Evolutionary conservation across 768 basidiomycete genomes (phyloP), one percentile per base, ranked within the genome.

Genomic region (Suillus discolor): DNA sequence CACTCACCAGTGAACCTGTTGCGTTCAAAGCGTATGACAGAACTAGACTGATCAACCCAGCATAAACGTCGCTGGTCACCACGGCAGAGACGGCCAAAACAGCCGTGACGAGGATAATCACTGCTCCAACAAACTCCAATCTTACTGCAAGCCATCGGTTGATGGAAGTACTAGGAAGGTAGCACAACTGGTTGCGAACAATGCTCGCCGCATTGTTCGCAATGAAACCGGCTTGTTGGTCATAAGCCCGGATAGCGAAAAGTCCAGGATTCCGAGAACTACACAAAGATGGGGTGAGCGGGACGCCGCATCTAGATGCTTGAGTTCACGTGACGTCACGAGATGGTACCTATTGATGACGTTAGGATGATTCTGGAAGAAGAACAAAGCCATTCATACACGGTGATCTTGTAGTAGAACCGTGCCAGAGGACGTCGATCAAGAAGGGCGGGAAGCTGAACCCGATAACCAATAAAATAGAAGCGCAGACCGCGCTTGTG

Each of bases 231-330:
- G 76, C 57, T 71, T 92, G 88, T 67, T 93, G 92, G 44, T 81
- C 77, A 79, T 90, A 96, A 0, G 93, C 92, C 0, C 93, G 86
- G 70, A 96, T 95, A 3, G 93, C 95, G 1, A 91, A 88, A 44
- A 94, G 76, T 6, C 94, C 94, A 78, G 3, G 86, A 89, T 74
- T 93, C 93, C 2, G 90, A 90, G 74, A 93, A 93, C 89, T 89
- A 92, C 0, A 90, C 90, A 75, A 97, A 96, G 65, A 99, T 94
- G n/a, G 1, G 96, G 96, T 0, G 93, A 94, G 47, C 92, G 89
- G 6, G 93, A 93, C 34, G 93, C 90, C 0, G 94, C 91, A 69
- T 96, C 94, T 18, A 96, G 82, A 16, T 93, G 91, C 75, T 96
- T 94, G 31, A 96, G 83, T 74, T 96, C 94, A 38, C 94, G 88